phyloP scores from a whole-genome alignment of 2,329 filamentous ascomycete genomes.

The Dactylellina haptotyla region DNA sequence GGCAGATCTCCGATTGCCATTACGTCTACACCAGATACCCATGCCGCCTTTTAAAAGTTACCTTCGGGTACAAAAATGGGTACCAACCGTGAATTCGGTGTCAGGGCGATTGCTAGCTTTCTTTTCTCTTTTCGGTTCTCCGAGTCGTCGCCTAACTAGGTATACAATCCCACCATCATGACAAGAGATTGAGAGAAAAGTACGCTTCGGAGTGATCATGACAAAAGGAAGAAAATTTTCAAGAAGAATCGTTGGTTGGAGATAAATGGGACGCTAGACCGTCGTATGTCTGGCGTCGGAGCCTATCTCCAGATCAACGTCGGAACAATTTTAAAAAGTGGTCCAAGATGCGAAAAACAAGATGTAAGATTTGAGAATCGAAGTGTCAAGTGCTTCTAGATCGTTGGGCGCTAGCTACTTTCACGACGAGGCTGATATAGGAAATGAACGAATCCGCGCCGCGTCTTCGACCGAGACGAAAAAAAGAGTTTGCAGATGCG shows the following conservation, averaged over 20 bases:
- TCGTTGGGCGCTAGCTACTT: not conserved
- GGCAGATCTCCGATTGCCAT: constrained; percentile 43
- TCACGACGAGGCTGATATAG: not conserved
- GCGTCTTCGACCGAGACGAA: not conserved
- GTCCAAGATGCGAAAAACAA: constrained; percentile 12
- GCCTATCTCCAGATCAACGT: constrained; percentile 49
- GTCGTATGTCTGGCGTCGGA: constrained; percentile 21
- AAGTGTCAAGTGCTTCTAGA: constrained; percentile 10
- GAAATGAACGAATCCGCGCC: constrained; percentile 5
- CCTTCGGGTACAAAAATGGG: constrained; percentile 51
- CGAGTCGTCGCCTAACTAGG: constrained; percentile 44
- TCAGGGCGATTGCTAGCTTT: constrained; percentile 12
- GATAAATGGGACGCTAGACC: not conserved
- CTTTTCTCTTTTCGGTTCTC: constrained; percentile 25
- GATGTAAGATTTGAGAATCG: constrained; percentile 26
- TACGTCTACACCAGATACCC: constrained; percentile 25
- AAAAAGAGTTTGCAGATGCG: not conserved
- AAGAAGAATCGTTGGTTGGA: not conserved
- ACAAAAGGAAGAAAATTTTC: constrained; percentile 1
- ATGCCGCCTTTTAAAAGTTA: constrained; percentile 31
- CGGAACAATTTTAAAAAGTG: constrained; percentile 37
- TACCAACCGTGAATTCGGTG: constrained; percentile 18
- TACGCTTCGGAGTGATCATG: not conserved
- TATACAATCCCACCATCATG: constrained; percentile 3
- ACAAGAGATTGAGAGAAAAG: constrained; percentile 1